Base-by-base conservation (phyloP, 768 basidiomycete genomes). In the Neoboletus subvelutipes region DNA sequence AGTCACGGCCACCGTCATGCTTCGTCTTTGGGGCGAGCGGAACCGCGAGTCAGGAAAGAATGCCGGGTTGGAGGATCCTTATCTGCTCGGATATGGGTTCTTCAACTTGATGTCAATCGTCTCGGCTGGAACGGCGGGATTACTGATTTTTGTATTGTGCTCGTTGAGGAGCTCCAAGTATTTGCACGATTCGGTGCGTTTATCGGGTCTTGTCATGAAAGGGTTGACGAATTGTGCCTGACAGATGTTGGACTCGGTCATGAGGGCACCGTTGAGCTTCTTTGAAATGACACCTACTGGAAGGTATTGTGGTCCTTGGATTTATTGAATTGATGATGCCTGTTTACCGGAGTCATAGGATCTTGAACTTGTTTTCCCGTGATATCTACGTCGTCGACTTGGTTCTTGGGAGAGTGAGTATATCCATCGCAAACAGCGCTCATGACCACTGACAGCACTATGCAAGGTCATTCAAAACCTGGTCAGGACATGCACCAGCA, bases 251-350 rank as follows among this genome's bases (percentile, higher is more conserved):
- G 66, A 82, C 46, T 82, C 92, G 3, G 79, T 98, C 34, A 84
- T 98, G 78, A 82, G 81, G 26, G 88, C 92, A 0, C 93, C 93
- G 0, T 71, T 95, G 62, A 85, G 83, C 62, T 98, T 92, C 77
- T 98, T 97, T 68, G 95, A 97, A 71, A 73, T 80, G 52, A 97
- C 94, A 0, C 95, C 94, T 2, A 86, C 83, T 17, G 93, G 93
- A 61, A 82, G 88, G 89, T 88, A 62, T 49, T 78, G 58, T 36
- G 11, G 18, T 20, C 13, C 20, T 50, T 26, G 10, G 1, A 7
- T 26, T 1, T 45, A 4, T 52, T 28, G 36, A 18, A 1, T 29
- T n/a, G 36, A 15, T 36, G 47, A 24, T 12, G 5, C 15, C 2
- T 17, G 28, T 40, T 61, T 17, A 55, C 34, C 10, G 8, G 1